Percentiles rank a stretch among this genome's conserved stretches.
Evolutionary conservation across 495 filamentous ascomycete genomes (phyloP).

Genomic region (Filosporella fistucella): DNA sequence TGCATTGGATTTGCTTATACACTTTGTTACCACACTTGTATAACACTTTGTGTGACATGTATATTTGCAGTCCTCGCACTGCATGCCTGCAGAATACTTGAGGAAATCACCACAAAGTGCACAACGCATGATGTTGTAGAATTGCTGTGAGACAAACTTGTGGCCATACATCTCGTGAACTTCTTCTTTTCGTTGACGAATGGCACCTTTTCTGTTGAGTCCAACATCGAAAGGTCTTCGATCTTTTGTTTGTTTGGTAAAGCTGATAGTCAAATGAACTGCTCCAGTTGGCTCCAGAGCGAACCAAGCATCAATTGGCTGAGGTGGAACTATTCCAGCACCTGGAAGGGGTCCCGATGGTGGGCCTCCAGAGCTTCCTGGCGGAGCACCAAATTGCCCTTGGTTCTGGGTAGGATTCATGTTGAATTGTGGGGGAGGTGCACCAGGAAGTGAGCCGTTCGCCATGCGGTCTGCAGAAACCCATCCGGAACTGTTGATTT

Average conservation of each 20-base stretch:
- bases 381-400: conserved; percentile 32
- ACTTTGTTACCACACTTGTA: conserved; percentile 96
- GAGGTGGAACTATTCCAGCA: conserved; percentile 41
- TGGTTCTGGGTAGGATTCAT: conserved; percentile 38
- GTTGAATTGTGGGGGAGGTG: conserved; percentile 46
- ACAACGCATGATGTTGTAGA: conserved; percentile 99
- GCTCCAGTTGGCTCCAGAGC: conserved; percentile 90
- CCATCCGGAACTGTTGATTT: conserved; percentile 88
- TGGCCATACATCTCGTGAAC: conserved; percentile 97
- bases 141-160: conserved; percentile 96
- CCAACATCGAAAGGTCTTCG: conserved; percentile 74
- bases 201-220: conserved; percentile 90
- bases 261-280: conserved; percentile 82
- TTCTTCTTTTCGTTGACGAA: conserved; percentile 94
- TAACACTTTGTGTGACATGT: conserved; percentile 98
- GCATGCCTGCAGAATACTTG: conserved; percentile 98
- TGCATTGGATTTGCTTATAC: conserved; percentile 98
- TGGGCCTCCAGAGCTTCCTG: conserved; percentile 19
- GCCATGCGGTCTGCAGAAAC: conserved; percentile 93
- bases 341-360: conserved; percentile 7
- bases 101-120: conserved; percentile 97
- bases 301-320: conserved; percentile 92
- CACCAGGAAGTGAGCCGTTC: conserved; percentile 43
- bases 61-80: conserved; percentile 99
- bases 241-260: conserved; percentile 60